phyloP scores from a whole-genome alignment of 2,329 filamentous ascomycete genomes.

The Neonectria neomacrospora region DNA sequence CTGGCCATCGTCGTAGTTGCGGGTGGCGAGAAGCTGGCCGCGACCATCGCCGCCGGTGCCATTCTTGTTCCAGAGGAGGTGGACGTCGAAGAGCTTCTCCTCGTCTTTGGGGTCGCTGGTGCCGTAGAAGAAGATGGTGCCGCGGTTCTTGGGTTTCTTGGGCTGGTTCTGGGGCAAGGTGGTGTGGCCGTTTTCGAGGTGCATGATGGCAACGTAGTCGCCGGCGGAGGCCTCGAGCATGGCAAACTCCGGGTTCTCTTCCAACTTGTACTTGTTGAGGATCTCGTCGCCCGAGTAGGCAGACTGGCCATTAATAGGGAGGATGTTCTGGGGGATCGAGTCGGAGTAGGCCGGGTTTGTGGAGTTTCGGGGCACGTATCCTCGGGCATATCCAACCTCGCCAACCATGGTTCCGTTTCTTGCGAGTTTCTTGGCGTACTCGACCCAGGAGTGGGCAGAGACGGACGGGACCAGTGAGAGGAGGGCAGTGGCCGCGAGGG shows the following conservation, averaged over 20 bases:
- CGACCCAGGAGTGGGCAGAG: slow-evolving; percentile 82
- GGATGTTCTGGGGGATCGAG: slow-evolving; percentile 67
- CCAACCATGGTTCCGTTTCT: slow-evolving; percentile 79
- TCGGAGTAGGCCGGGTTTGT: slow-evolving; percentile 66
- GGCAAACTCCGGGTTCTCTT: slow-evolving; percentile 63
- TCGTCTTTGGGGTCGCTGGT: slow-evolving; percentile 67
- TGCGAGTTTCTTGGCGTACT: slow-evolving; percentile 77
- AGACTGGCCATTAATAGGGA: slow-evolving; percentile 71
- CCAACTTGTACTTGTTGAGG: slow-evolving; percentile 51
- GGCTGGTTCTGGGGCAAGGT: slow-evolving; percentile 66
- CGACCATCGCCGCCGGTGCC: slow-evolving; percentile 84
- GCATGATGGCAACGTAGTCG: slow-evolving; percentile 73
- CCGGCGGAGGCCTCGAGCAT: slow-evolving; percentile 70
- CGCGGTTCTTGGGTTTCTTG: slow-evolving; percentile 72
- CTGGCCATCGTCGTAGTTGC: slow-evolving; percentile 89
- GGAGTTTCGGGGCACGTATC: slow-evolving; percentile 68
- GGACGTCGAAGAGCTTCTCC: slow-evolving; percentile 70
- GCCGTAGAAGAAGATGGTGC: slow-evolving; percentile 80
- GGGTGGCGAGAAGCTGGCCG: slow-evolving; percentile 79
- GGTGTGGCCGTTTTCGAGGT: slow-evolving; percentile 82
- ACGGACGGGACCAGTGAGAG: slow-evolving; percentile 47
- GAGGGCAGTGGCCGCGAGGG: slow-evolving; percentile 43
- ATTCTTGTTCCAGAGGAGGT: slow-evolving; percentile 80
- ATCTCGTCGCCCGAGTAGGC: slow-evolving; percentile 71
- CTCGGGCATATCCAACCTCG: slow-evolving; percentile 78